Evolutionary conservation across 805 yeast species (phyloP), one percentile per base, ranked within the genome.

Genomic region (Yamadazyma sp.): DNA sequence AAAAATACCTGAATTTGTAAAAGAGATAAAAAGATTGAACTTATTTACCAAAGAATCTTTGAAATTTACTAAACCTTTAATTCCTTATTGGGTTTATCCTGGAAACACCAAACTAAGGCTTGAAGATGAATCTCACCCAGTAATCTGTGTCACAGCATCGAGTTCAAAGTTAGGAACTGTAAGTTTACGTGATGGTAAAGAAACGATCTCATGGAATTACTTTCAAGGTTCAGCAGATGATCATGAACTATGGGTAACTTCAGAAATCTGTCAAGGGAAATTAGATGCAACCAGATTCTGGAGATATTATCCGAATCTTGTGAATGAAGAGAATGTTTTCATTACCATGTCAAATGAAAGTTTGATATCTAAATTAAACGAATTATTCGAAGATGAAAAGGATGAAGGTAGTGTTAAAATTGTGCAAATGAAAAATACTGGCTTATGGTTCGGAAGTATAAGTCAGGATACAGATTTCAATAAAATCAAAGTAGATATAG

Each of bases 191-290:
- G 27, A n/a, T 4, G 17, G 21, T 6, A 23, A 27, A 2, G 19
- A 12, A 7, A 18, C 18, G 3, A 16, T 34, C 5, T 31, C 52
- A 5, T 57, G 60, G 55, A 45, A 53, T 15, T 88, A 88, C 51
- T 84, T 87, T 1, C 96, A 87, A 56, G 97, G 97, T 1, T 93
- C 96, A 0, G 96, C 93, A 0, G 97, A 88, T 56, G 96, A 89
- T 49, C 95, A 88, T 53, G 97, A 88, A 49, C 62, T 81, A 8
- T 88, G 96, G 97, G 60, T 61, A 0, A 52, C 66, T 1, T 42
- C 42, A 23, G 56, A 53, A 4, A 31, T 61, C 1, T 60, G 65
- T 23, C 73, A 82, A 0, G 64, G 72, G 4, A 61, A 69, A 0
- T 55, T 86, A 20, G 70, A 67, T 1, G 78, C 89, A 0, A 50